Conservation (phyloP, 331 rosid genomes). For the Erythrophleum ivorense region DNA sequence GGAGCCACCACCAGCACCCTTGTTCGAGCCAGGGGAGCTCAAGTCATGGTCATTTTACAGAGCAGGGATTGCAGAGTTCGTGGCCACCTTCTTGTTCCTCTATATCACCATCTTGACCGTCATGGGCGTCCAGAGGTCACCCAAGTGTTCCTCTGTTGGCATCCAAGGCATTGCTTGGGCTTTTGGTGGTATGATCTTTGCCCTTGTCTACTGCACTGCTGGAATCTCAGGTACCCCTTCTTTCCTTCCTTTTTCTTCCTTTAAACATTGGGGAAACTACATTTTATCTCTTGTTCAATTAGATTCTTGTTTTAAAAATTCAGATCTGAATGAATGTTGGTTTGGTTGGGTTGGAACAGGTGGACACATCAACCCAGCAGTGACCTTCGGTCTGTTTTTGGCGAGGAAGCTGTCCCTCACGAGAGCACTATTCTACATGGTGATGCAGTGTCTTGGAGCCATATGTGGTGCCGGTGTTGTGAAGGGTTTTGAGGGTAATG, state of each 20-base stretch:
- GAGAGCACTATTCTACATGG: constrained; percentile 78
- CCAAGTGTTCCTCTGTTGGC: constrained; percentile 76
- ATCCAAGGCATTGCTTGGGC: constrained; percentile 97
- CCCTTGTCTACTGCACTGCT: constrained; percentile 92
- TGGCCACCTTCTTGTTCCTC: constrained; percentile 89
- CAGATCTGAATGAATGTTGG: background rate
- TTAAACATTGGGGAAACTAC: background rate
- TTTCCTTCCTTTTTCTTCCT: background rate
- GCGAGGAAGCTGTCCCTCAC: constrained; percentile 87
- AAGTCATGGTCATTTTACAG: constrained; percentile 91
- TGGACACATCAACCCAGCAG: constrained; percentile 95
- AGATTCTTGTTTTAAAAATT: background rate
- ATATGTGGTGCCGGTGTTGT: constrained; percentile 94
- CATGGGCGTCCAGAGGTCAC: constrained; percentile 66
- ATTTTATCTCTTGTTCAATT: too few relatives aligned
- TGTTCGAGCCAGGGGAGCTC: constrained; percentile 82
- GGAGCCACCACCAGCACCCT: constrained; percentile 85
- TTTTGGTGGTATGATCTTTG: constrained; percentile 95
- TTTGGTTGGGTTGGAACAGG: constrained; percentile 52
- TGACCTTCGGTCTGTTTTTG: constrained; percentile 80
- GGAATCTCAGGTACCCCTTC: constrained; percentile 74
- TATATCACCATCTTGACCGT: constrained; percentile 86
- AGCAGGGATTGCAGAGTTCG: constrained; percentile 90
- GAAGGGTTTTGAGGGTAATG: constrained; percentile 66
- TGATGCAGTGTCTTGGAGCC: constrained; percentile 92